These are phyloP conservation scores for Trichocomaceae sp. DNA, from an alignment of 2,329 filamentous ascomycete species.

Conservation along the genomic window DNA sequence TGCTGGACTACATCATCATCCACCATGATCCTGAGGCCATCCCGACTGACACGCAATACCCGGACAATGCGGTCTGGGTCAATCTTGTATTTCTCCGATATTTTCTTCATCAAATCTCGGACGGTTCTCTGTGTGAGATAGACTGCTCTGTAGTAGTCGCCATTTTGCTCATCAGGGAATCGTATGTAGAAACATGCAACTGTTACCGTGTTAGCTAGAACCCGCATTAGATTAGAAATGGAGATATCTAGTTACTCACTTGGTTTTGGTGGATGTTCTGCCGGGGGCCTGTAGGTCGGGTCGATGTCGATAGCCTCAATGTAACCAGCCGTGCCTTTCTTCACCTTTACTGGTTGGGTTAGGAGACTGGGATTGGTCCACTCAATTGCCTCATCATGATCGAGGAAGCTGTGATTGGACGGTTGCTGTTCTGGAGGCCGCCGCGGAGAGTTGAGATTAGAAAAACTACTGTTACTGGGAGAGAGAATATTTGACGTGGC, in stretches of 20 bases:
- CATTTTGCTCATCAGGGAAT: slow-evolving; percentile 46
- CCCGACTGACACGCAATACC: slow-evolving; percentile 64
- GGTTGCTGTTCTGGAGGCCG: slow-evolving; percentile 17
- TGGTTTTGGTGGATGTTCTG: slow-evolving; percentile 63
- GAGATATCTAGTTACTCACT: slow-evolving; percentile 36
- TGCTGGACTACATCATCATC: slow-evolving; percentile 85
- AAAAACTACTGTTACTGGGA: slow-evolving; percentile 35
- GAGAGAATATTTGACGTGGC: slow-evolving; percentile 30
- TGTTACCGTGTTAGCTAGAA: slow-evolving; percentile 32
- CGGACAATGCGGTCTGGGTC: slow-evolving; percentile 65
- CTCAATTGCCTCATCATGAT: slow-evolving; percentile 21
- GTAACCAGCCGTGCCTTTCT: slow-evolving; percentile 56
- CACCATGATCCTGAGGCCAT: slow-evolving; percentile 74
- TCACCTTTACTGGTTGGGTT: slow-evolving; percentile 27
- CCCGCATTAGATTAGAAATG: background rate
- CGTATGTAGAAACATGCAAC: slow-evolving; percentile 85
- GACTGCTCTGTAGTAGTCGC: slow-evolving; percentile 71
- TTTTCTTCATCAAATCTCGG: slow-evolving; percentile 63
- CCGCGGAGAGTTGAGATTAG: slow-evolving; percentile 30
- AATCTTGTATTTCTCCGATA: slow-evolving; percentile 74
- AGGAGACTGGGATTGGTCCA: slow-evolving; percentile 20
- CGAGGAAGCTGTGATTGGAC: slow-evolving; percentile 13
- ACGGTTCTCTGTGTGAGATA: slow-evolving; percentile 75
- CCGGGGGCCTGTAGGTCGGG: slow-evolving; percentile 69
- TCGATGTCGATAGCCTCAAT: slow-evolving; percentile 93